These are phyloP conservation scores for Mycena latifolia DNA, from an alignment of 768 basidiomycete species.

Conservation along the genomic window DNA sequence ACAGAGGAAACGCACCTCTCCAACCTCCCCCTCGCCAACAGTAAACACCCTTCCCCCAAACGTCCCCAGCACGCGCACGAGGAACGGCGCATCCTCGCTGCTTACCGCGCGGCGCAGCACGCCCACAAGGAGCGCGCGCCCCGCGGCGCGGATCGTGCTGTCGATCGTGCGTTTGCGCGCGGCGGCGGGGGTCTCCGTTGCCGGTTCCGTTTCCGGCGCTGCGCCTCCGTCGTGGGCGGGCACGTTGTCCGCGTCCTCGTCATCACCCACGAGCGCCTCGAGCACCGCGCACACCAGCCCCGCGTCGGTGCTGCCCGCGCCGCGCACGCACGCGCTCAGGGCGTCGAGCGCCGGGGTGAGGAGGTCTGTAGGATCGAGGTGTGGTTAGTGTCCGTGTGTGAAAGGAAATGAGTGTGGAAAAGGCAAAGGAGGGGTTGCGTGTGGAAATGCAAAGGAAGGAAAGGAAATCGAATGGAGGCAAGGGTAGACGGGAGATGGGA, in stretches of 20 bases:
- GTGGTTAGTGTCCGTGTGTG: not conserved
- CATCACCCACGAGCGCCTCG: conserved; percentile 56
- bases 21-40: conserved; percentile 52
- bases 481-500: too few relatives aligned
- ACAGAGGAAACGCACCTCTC: conserved; percentile 53
- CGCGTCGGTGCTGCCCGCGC: conserved; percentile 38
- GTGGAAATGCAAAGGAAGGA: too few relatives aligned
- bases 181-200: not conserved
- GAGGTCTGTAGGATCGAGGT: conserved; percentile 48
- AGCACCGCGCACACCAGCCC: conserved; percentile 59
- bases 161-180: not conserved
- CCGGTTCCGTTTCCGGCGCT: not conserved
- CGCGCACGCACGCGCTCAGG: conserved; percentile 48
- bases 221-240: too few relatives aligned
- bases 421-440: too few relatives aligned
- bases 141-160: conserved; percentile 28
- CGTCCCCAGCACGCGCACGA: conserved; percentile 61
- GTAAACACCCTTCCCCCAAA: conserved; percentile 69
- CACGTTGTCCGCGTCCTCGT: conserved; percentile 41
- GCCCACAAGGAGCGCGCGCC: conserved; percentile 45
- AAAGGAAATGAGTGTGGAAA: too few relatives aligned
- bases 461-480: too few relatives aligned
- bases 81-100: conserved; percentile 35
- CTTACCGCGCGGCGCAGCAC: conserved; percentile 50
- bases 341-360: conserved; percentile 63